Conservation (phyloP, 2,329 filamentous ascomycete genomes). For the Claviceps monticola region DNA sequence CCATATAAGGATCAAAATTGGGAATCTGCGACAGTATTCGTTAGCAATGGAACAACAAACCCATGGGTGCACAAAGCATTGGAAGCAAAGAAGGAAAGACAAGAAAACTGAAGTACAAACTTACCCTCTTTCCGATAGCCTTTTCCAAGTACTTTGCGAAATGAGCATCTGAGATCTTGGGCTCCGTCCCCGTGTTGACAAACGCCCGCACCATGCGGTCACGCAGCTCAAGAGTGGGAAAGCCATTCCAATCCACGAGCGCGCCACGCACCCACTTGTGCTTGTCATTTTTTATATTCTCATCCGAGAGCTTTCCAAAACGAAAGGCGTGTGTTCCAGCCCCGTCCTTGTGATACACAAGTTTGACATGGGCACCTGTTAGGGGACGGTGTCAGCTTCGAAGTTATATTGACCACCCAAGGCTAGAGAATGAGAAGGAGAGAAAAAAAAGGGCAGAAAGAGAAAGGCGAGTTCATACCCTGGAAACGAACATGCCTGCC, state of each 20-base stretch:
- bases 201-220: constrained; percentile 6
- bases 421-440: not conserved
- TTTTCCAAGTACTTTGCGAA: constrained; percentile 5
- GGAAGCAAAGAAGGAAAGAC: not conserved
- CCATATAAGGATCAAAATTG: not conserved
- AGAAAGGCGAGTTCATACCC: not conserved
- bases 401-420: too few relatives aligned
- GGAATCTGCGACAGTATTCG: not conserved
- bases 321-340: constrained; percentile 19
- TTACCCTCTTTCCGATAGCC: constrained; percentile 3
- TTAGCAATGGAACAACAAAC: too few relatives aligned
- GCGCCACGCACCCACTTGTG: constrained; percentile 18
- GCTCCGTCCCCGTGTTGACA: constrained; percentile 1
- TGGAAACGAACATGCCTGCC: not conserved
- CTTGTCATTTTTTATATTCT: constrained; percentile 16
- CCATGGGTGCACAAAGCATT: not conserved
- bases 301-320: constrained; percentile 11
- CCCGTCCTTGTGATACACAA: constrained; percentile 23
- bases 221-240: constrained; percentile 4
- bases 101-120: not conserved
- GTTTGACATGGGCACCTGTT: constrained; percentile 12
- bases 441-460: not conserved
- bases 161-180: constrained; percentile 5
- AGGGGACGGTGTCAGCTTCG: not conserved
- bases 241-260: constrained; percentile 7